phyloP scores from a whole-genome alignment of 345 rosid genomes.

The Trapa bicornis region DNA sequence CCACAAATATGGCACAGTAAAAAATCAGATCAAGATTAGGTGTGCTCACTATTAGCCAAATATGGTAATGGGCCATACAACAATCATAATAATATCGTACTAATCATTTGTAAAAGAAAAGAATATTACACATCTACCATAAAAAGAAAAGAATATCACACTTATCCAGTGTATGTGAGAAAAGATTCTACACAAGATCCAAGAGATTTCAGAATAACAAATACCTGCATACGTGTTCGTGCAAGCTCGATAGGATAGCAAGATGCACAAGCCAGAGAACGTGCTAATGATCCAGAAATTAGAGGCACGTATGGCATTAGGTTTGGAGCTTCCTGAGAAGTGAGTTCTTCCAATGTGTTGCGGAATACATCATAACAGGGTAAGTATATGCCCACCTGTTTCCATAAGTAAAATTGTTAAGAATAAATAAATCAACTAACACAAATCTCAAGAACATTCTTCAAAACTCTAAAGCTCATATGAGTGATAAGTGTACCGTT shows the following conservation, averaged over 20 bases:
- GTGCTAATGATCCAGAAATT: constrained; percentile 75
- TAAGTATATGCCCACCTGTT: constrained; percentile 86
- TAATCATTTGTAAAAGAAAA: no score
- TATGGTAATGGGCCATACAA: background rate
- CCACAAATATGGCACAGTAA: background rate
- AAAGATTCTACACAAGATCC: background rate
- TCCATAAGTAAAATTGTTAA: background rate
- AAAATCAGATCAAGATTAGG: background rate
- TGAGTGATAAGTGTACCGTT: constrained; percentile 34
- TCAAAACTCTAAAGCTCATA: no score
- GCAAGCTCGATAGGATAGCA: constrained; percentile 98
- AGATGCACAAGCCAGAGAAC: constrained; percentile 82
- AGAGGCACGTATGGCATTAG: constrained; percentile 49
- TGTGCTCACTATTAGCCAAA: no score
- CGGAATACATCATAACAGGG: constrained; percentile 91
- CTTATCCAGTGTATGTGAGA: background rate
- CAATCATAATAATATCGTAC: no score
- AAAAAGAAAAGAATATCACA: background rate
- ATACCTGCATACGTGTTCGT: constrained; percentile 95
- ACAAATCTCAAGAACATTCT: background rate
- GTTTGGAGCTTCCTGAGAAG: constrained; percentile 35
- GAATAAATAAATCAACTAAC: constrained; percentile 3
- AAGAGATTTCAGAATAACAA: background rate
- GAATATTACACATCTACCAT: no score
- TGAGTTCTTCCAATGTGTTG: constrained; percentile 51